phyloP scores from a whole-genome alignment of 352 stramenopile genomes.

The Phytophthora pisi region DNA sequence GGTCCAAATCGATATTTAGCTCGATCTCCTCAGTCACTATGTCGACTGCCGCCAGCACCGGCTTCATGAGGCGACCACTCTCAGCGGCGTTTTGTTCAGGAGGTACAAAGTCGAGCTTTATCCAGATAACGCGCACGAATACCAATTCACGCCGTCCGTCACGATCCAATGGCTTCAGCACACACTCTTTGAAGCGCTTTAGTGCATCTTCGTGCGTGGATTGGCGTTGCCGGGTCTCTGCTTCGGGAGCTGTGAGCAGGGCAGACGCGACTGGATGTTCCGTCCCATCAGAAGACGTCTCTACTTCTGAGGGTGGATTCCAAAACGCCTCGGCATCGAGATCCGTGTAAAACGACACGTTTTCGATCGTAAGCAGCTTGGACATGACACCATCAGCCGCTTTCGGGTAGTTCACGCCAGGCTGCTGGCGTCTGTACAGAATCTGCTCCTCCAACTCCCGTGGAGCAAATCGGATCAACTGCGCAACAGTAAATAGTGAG shows the following conservation, averaged over 20 bases:
- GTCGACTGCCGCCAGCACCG: conserved; percentile 50
- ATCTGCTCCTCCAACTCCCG: conserved; percentile 65
- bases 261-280: conserved; percentile 6
- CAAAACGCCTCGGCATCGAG: conserved; percentile 47
- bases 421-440: conserved; percentile 58
- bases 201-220: conserved; percentile 23
- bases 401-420: conserved; percentile 53
- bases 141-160: conserved; percentile 51
- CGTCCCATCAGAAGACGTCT: conserved; percentile 1
- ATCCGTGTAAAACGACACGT: conserved; percentile 68
- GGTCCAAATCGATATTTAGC: conserved; percentile 63
- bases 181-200: conserved; percentile 45
- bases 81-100: not conserved
- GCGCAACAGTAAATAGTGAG: conserved; percentile 9
- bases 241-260: not conserved
- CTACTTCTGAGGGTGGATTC: conserved; percentile 2
- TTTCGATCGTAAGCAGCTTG: conserved; percentile 70
- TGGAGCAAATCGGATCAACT: conserved; percentile 63
- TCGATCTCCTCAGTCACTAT: conserved; percentile 63
- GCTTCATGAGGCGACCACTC: not conserved
- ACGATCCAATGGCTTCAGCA: conserved; percentile 32
- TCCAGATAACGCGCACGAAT: conserved; percentile 56
- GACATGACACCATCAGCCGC: conserved; percentile 34
- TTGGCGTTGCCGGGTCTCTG: conserved; percentile 4
- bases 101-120: conserved; percentile 66